Evolutionary conservation across 1,284 basidiomycete genomes (phyloP).

Genomic region (Melampsora larici-populina): DNA sequence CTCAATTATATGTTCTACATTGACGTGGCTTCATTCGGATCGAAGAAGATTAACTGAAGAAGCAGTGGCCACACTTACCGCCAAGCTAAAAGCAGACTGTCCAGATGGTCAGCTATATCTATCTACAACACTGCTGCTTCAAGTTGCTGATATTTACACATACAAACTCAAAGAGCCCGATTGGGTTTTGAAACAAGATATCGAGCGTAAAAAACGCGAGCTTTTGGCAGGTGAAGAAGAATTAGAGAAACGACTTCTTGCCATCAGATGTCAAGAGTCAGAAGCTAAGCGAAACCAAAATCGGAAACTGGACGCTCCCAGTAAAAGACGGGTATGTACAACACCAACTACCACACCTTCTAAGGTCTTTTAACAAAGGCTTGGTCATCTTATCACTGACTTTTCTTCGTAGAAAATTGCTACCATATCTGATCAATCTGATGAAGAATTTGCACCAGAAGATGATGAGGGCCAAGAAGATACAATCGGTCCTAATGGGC

Average conservation of each 20-base stretch:
- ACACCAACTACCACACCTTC: slow-evolving; percentile 27
- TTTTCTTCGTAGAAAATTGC: slow-evolving; percentile 49
- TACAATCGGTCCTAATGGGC: slow-evolving; percentile 31
- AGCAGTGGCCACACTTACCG: slow-evolving; percentile 43
- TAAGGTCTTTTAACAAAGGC: slow-evolving; percentile 18
- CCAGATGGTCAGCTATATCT: slow-evolving; percentile 18
- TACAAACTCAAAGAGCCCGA: slow-evolving; percentile 51
- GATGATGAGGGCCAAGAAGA: slow-evolving; percentile 8
- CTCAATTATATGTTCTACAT: slow-evolving; percentile 54
- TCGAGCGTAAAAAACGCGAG: slow-evolving; percentile 49
- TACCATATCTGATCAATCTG: slow-evolving; percentile 45
- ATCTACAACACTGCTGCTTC: background rate
- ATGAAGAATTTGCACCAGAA: slow-evolving; percentile 37
- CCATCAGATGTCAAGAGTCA: slow-evolving; percentile 45
- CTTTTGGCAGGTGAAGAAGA: slow-evolving; percentile 51
- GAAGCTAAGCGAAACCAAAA: slow-evolving; percentile 43
- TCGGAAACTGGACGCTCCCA: background rate
- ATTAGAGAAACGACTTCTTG: slow-evolving; percentile 50
- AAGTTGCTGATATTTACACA: slow-evolving; percentile 6
- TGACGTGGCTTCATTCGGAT: slow-evolving; percentile 54
- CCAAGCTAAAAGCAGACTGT: slow-evolving; percentile 43
- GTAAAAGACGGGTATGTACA: slow-evolving; percentile 28
- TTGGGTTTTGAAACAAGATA: slow-evolving; percentile 55
- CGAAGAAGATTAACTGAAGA: slow-evolving; percentile 45
- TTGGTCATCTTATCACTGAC: slow-evolving; percentile 14